Conservation (phyloP, 805 yeast genomes). For the Kodamaea laetipori region DNA sequence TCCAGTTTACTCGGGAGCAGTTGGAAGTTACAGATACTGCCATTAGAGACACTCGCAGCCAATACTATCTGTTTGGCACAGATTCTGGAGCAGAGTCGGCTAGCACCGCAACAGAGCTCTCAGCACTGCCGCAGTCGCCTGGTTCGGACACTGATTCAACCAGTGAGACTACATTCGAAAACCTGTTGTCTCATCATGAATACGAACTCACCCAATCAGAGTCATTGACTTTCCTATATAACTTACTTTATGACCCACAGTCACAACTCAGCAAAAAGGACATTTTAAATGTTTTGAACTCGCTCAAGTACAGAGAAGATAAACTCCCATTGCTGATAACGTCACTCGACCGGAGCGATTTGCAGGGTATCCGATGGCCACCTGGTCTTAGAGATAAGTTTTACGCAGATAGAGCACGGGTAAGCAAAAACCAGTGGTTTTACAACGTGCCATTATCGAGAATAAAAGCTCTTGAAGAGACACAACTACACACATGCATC, state of each 20-base stretch:
- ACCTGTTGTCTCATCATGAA: constrained; percentile 21
- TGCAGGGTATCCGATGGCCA: constrained; percentile 43
- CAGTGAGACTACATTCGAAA: not conserved
- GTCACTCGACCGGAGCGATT: constrained; percentile 20
- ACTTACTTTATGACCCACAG: constrained; percentile 39
- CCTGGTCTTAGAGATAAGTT: constrained; percentile 34
- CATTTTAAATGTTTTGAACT: constrained; percentile 36
- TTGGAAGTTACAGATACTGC: constrained; percentile 13
- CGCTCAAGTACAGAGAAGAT: constrained; percentile 39
- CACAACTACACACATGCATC: constrained; percentile 12
- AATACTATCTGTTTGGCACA: constrained; percentile 4
- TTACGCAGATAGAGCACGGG: constrained; percentile 33
- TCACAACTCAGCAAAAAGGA: constrained; percentile 38
- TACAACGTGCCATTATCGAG: constrained; percentile 39
- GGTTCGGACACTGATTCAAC: not conserved
- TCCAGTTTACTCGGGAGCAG: constrained; percentile 16
- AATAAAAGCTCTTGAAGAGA: constrained; percentile 27
- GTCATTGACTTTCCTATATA: constrained; percentile 42
- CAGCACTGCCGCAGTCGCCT: not conserved
- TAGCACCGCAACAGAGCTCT: not conserved
- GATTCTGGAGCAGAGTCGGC: constrained; percentile 1
- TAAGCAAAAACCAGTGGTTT: constrained; percentile 41
- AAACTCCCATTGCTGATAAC: constrained; percentile 24
- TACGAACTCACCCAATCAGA: constrained; percentile 44
- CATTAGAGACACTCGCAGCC: constrained; percentile 9